Conservation (phyloP, 202 grass and related monocot genomes). For the Digitaria exilis region DNA sequence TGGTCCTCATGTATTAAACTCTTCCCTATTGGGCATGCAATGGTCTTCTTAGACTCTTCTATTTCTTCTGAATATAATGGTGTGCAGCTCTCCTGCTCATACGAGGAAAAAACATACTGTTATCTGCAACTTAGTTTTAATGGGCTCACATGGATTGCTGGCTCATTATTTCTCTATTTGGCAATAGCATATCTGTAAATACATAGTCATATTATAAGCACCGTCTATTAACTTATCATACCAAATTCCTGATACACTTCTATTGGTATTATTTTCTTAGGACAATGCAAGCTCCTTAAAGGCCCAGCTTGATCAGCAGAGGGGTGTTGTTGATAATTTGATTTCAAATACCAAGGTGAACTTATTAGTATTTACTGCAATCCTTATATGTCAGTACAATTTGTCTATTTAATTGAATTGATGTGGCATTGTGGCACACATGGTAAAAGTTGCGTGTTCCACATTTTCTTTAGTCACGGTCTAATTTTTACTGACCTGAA, state of each 20-base stretch:
- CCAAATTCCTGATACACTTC: slow-evolving; percentile 11
- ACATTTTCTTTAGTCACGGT: background rate
- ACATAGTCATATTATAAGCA: background rate
- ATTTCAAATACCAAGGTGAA: slow-evolving; percentile 63
- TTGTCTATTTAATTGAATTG: background rate
- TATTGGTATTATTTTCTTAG: slow-evolving; percentile 39
- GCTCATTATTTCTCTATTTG: background rate
- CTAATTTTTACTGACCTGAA: background rate
- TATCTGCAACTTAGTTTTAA: slow-evolving; percentile 24
- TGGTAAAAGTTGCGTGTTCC: background rate
- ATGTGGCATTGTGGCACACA: background rate
- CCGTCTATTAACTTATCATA: slow-evolving; percentile 2
- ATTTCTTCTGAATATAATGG: too few species aligned
- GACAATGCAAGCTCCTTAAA: slow-evolving; percentile 83
- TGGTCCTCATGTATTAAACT: too few species aligned
- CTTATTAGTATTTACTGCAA: slow-evolving; percentile 14
- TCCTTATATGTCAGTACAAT: background rate
- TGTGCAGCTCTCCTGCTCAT: too few species aligned
- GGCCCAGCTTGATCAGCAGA: slow-evolving; percentile 74
- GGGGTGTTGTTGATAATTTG: slow-evolving; percentile 65
- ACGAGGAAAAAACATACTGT: too few species aligned
- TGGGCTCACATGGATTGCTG: background rate
- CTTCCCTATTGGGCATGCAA: too few species aligned
- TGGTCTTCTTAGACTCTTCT: too few species aligned
- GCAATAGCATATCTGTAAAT: slow-evolving; percentile 8